These are phyloP conservation scores for Phyllosticta citriasiana DNA, from an alignment of 2,329 filamentous ascomycete genomes.

Conservation along the genomic window DNA sequence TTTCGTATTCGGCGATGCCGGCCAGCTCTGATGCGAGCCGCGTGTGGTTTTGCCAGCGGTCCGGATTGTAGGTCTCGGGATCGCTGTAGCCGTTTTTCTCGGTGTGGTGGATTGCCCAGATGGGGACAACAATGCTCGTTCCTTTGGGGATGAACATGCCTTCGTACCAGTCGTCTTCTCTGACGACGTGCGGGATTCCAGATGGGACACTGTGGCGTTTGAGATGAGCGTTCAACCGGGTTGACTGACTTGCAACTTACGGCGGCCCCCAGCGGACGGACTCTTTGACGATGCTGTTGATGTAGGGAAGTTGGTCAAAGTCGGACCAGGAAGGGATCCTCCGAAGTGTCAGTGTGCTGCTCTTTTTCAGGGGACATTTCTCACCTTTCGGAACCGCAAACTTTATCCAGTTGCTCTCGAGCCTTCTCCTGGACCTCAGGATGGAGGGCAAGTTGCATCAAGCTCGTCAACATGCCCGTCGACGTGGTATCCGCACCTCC, in stretches of 20 bases:
- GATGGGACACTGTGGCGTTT: constrained; percentile 6
- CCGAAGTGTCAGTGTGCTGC: constrained; percentile 9
- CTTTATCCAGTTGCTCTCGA: constrained; percentile 19
- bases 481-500: constrained; percentile 29
- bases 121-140: constrained; percentile 27
- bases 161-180: constrained; percentile 27
- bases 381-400: constrained; percentile 7
- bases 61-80: constrained; percentile 26
- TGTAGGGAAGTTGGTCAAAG: constrained; percentile 21
- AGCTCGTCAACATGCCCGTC: constrained; percentile 25
- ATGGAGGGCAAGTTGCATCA: constrained; percentile 20
- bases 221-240: background rate
- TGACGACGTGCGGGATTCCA: constrained; percentile 17
- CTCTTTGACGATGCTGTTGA: constrained; percentile 24
- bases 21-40: constrained; percentile 28
- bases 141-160: constrained; percentile 33
- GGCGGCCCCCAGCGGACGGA: constrained; percentile 25
- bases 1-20: constrained; percentile 18
- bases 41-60: constrained; percentile 23
- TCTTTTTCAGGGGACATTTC: background rate
- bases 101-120: constrained; percentile 26
- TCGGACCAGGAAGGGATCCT: constrained; percentile 22
- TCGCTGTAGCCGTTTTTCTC: constrained; percentile 13
- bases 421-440: constrained; percentile 20
- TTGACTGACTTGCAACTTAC: constrained; percentile 13